phyloP scores from a whole-genome alignment of 768 basidiomycete species.

The Suillus tomentosus region DNA sequence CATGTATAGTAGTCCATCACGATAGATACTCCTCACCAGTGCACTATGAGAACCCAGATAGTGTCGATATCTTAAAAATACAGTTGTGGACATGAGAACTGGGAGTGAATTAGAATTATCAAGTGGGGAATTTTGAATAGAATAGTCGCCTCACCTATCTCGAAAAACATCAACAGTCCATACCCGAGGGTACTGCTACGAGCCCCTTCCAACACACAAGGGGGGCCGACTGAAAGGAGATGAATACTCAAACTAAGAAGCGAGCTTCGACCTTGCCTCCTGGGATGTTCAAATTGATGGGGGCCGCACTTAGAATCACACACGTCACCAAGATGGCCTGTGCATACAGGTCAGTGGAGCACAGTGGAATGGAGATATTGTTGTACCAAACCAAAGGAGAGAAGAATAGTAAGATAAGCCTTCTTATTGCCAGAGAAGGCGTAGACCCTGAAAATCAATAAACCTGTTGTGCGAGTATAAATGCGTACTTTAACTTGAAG shows the following conservation, averaged over 20 bases:
- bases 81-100: conserved; percentile 8
- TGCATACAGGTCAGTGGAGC: background rate
- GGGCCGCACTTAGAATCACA: background rate
- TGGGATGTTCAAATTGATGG: background rate
- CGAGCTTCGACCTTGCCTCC: background rate
- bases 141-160: conserved; percentile 8
- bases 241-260: background rate
- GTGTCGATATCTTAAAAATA: conserved; percentile 8
- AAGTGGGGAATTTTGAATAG: background rate
- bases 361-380: background rate
- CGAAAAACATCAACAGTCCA: conserved; percentile 9
- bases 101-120: background rate
- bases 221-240: background rate
- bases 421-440: conserved; percentile 1
- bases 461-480: background rate
- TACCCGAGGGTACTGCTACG: conserved; percentile 5
- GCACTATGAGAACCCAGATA: background rate
- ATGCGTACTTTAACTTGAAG: background rate
- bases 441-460: background rate
- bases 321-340: background rate
- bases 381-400: conserved; percentile 2
- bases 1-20: conserved; percentile 5
- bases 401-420: background rate
- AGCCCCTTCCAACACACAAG: conserved; percentile 6
- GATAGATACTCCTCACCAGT: background rate